Conservation (phyloP, 2,329 filamentous ascomycete genomes). For the Coniochaeta sp. region DNA sequence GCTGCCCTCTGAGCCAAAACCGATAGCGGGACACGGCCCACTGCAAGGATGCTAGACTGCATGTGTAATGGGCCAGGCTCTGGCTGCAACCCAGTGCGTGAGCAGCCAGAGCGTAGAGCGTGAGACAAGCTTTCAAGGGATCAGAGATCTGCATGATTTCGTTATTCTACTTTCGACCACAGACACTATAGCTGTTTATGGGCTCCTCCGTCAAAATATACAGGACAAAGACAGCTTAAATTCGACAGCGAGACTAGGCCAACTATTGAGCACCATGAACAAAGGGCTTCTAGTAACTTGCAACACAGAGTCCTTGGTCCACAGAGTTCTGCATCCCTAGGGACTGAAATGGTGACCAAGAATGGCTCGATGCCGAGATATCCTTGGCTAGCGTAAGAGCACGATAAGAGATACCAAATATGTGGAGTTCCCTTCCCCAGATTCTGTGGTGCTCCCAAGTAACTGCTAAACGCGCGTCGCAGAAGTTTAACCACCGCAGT, state of each 20-base stretch:
- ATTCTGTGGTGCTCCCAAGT: not conserved
- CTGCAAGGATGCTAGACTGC: not conserved
- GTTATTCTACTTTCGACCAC: too few relatives aligned
- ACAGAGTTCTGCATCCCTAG: too few relatives aligned
- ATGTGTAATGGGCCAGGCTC: not conserved
- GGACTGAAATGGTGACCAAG: too few relatives aligned
- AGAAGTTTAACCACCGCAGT: too few relatives aligned
- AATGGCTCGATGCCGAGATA: too few relatives aligned
- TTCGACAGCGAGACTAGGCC: too few relatives aligned
- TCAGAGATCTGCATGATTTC: not conserved
- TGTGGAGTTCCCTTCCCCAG: not conserved
- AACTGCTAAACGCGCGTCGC: too few relatives aligned
- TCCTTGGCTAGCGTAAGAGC: too few relatives aligned
- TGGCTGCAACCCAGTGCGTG: not conserved
- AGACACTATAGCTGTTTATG: not conserved
- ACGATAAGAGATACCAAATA: not conserved
- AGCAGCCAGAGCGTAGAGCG: not conserved
- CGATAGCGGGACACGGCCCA: not conserved
- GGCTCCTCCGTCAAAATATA: not conserved
- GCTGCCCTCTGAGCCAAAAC: not conserved
- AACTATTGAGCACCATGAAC: too few relatives aligned
- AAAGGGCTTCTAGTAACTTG: too few relatives aligned
- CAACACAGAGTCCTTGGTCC: too few relatives aligned
- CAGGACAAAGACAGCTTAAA: too few relatives aligned
- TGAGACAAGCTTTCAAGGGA: not conserved